Evolutionary conservation across 1,139 yeast genomes (phyloP).

Genomic region (Debaryomyces udenii): DNA sequence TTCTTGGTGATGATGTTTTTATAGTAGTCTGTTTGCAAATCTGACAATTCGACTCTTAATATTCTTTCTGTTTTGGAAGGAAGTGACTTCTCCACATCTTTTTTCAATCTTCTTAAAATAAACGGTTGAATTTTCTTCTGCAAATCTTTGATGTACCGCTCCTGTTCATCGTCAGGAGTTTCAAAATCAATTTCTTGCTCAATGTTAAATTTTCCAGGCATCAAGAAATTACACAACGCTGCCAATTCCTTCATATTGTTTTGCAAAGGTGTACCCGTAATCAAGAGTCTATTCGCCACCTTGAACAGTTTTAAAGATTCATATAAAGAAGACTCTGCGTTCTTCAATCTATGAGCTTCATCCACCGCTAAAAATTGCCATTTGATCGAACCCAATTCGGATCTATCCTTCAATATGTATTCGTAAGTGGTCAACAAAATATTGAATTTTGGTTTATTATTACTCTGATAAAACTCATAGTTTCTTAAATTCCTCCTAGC

Average conservation of each 20-base stretch:
- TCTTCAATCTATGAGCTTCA: conserved; percentile 96
- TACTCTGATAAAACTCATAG: conserved; percentile 70
- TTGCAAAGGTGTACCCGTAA: conserved; percentile 98
- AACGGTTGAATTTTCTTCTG: conserved; percentile 88
- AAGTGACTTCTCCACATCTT: conserved; percentile 94
- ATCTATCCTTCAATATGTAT: conserved; percentile 85
- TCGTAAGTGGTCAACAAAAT: conserved; percentile 91
- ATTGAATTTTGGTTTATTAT: conserved; percentile 81
- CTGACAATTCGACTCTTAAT: conserved; percentile 91
- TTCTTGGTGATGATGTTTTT: conserved; percentile 90
- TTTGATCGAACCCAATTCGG: conserved; percentile 75
- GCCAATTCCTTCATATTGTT: conserved; percentile 94
- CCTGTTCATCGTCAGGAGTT: conserved; percentile 83
- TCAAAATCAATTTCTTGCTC: conserved; percentile 96
- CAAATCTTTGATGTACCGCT: conserved; percentile 79
- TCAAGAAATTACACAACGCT: conserved; percentile 89
- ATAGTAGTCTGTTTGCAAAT: conserved; percentile 92
- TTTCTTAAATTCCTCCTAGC: conserved; percentile 84
- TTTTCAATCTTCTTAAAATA: conserved; percentile 87
- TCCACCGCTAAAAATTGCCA: conserved; percentile 99
- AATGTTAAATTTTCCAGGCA: conserved; percentile 91
- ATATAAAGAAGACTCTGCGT: conserved; percentile 89
- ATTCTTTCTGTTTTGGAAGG: conserved; percentile 96
- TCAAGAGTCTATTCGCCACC: conserved; percentile 80
- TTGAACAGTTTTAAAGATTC: conserved; percentile 84